Base-by-base conservation (phyloP, 257 asterid genomes). In the Solanum paucissectum region DNA sequence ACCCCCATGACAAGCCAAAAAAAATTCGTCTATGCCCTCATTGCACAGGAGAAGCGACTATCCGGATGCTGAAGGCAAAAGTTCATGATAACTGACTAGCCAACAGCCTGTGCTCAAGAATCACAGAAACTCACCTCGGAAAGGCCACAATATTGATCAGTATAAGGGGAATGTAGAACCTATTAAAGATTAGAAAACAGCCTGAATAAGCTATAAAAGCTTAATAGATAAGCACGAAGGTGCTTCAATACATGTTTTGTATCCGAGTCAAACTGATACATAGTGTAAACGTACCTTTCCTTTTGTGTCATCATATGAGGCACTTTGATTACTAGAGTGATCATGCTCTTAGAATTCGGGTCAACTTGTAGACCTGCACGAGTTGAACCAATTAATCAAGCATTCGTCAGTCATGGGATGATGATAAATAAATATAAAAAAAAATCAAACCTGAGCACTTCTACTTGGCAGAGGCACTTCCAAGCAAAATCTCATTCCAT, bases 401-500 rank as follows among this genome's bases (percentile, higher is more conserved):
- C 64, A 21, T 83, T 74, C n/a, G 44, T 83, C 13, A 20, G 68
- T 83, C 34, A 83, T 71, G 88, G 55, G 83, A 49, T 29, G 12
- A 16, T 10, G 29, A 64, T 29, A 29, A 6, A 84, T 20, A 36
- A 29, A 81, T n/a, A 29, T 18, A 0, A 4, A 20, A 9, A 34
- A 20, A 34, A 73, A 13, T 73, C 95, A 79, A 73, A 97, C 98
- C 99, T 95, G 99, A 85, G 98, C 98, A 77, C 96, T 95, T 94
- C 99, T 93, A 89, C 96, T 93, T 62, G 99, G 99, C 83, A 97
- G 91, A 86, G 89, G 91, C 87, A 97, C 91, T 87, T 97, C 98
- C 91, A 97, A 88, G 93, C 97, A 93, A 89, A 82, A 91, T 84
- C 96, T 92, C 89, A 92, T 83, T 86, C 99, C 98, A 89, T 95